Base-by-base conservation (phyloP, 2,329 filamentous ascomycete species). In the Trichoderma oligosporum region DNA sequence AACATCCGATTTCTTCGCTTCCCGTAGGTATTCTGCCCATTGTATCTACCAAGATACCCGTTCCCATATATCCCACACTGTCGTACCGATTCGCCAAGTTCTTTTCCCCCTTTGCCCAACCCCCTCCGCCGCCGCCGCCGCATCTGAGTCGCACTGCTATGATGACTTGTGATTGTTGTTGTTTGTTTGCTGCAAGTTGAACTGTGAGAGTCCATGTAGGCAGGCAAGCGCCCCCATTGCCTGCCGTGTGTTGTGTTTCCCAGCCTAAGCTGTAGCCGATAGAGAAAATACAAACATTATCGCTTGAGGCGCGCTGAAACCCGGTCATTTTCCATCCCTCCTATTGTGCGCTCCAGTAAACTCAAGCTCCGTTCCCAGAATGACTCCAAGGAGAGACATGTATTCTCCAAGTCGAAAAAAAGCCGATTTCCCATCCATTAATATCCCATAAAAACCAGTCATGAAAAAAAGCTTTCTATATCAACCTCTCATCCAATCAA, bases 1-100 rank as follows among this genome's bases (percentile, higher is more conserved):
- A 53, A 47, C 41, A 52, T 48, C 48, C 22, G 12, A 33, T 53
- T 46, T 33, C 35, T 39, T 49, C 38, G 29, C 29, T 41, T 55
- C 39, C 44, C 42, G 12, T 33, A 14, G 41, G 7, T 46, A 16
- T 27, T 42, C 25, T 53, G 31, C 35, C 48, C 24, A 33, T 46
- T 31, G 36, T 46, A 33, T 22, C 33, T 41, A 53, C 49, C 48
- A 46, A 33, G 20, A 38, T 38, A 25, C 47, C 47, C 47, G 24
- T 44, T 22, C 33, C n/a, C n/a, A n/a, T n/a, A 36, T 25, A 24
- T 51, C n/a, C 54, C 54, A 36, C 22, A 46, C 27, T 14, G 29
- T 57, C 18, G 38, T 51, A 45, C 56, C 31, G 20, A 22, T 45
- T 53, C 56, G 35, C 25, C 31, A 22, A 39, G 16, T 20, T 14